phyloP scores from a whole-genome alignment of 2,329 filamentous ascomycete genomes.

The Fusarium clavum region DNA sequence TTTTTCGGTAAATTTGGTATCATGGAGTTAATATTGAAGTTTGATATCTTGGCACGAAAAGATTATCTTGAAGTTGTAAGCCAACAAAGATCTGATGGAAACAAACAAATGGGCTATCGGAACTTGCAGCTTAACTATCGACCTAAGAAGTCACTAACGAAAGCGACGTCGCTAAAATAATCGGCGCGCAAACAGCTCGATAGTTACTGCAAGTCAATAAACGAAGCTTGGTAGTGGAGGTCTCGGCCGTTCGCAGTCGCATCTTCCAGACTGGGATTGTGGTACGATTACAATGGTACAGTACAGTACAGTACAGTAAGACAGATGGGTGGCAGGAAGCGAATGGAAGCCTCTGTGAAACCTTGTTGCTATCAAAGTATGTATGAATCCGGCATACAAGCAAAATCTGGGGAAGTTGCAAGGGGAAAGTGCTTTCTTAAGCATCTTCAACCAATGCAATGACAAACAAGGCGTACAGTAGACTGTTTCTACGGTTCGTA shows the following conservation, averaged over 20 bases:
- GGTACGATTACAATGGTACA: slow-evolving; percentile 22
- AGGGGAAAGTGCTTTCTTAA: neutral
- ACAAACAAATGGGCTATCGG: neutral
- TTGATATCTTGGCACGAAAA: neutral
- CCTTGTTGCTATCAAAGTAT: slow-evolving; percentile 13
- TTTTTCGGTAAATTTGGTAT: neutral
- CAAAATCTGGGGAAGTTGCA: slow-evolving; percentile 34
- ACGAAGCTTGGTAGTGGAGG: slow-evolving; percentile 15
- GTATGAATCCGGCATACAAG: neutral
- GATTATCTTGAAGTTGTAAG: neutral
- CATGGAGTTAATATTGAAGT: neutral
- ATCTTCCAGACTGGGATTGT: slow-evolving; percentile 16
- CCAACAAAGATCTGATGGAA: neutral
- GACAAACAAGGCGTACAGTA: neutral
- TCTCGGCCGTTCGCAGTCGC: slow-evolving; percentile 3
- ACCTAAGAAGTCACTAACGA: neutral
- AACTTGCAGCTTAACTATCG: neutral
- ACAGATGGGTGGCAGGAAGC: slow-evolving; percentile 9
- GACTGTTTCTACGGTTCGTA: neutral
- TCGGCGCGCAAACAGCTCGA: neutral
- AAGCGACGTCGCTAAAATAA: neutral
- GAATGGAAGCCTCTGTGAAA: slow-evolving; percentile 23
- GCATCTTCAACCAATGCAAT: slow-evolving; percentile 15
- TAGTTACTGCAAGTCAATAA: neutral
- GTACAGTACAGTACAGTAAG: neutral